A percentile compares a stretch with the other conserved stretches of the same genome.
phyloP scores from a whole-genome alignment of 352 stramenopile genomes.

The Poterioochromonas sp. region DNA sequence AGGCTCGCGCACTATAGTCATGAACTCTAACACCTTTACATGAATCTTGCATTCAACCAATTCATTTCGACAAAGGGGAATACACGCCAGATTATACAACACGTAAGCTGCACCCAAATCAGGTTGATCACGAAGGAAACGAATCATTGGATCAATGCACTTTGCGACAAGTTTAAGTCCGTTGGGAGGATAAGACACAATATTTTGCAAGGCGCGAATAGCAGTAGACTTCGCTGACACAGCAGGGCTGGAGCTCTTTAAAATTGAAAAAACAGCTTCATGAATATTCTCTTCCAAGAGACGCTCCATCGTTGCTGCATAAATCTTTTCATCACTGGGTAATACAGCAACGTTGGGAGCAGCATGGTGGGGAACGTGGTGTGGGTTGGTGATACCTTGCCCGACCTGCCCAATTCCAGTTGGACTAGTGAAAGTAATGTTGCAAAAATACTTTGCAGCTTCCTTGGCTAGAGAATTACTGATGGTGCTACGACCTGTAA shows the following conservation, averaged over 20 bases:
- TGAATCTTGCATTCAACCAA: slow-evolving; percentile 10
- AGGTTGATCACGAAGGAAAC: background rate
- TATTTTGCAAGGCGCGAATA: background rate
- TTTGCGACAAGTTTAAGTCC: background rate
- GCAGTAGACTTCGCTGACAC: background rate
- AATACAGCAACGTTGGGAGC: background rate
- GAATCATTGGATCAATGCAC: background rate
- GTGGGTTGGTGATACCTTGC: background rate
- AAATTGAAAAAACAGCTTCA: background rate
- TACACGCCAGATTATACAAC: slow-evolving; percentile 10
- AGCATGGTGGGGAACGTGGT: too few relatives aligned
- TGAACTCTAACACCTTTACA: background rate
- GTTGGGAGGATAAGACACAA: background rate
- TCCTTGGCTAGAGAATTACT: background rate
- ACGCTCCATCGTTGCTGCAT: background rate
- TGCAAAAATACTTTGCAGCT: background rate
- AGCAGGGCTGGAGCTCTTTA: background rate
- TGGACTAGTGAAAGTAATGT: background rate
- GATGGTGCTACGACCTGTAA: background rate
- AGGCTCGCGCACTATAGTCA: background rate
- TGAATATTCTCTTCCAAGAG: background rate
- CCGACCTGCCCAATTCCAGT: background rate
- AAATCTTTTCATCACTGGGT: background rate
- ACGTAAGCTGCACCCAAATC: background rate
- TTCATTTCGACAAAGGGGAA: background rate